Base-by-base conservation (phyloP, 164 flowering plant genomes). In the Macadamia tetraphylla region DNA sequence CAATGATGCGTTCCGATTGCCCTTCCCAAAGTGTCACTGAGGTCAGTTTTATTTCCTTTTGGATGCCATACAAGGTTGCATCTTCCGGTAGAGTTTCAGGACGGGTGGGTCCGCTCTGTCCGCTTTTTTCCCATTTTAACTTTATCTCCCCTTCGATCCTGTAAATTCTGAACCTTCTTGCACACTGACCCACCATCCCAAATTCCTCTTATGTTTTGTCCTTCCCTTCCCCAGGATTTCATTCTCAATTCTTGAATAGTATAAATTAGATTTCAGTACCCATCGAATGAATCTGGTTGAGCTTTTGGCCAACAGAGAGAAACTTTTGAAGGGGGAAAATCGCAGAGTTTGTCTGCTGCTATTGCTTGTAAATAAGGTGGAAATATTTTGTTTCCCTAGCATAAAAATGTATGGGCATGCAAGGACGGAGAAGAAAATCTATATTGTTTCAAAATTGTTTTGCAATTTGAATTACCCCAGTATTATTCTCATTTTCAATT, bases 341-440 rank as follows among this genome's bases (percentile, higher is more conserved):
- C n/a, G 56, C 67, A 65, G 74, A 64, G 42, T 55, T 43, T 69
- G 64, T 51, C 62, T 65, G 75, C 61, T 65, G 66, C 69, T 67
- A 52, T 62, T 44, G 42, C 32, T 30, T 81, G 84, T 81, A 78
- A 73, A 78, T 81, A 76, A 66, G 70, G 71, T 69, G 79, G 67
- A 69, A 63, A 55, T 35, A n/a, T 40, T 63, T 15, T 73, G 51
- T 56, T 49, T 49, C 58, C 12, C 17, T 67, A 67, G 46, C 48
- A 11, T 67, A 67, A 18, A 56, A 23, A 58, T 56, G 62, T 67
- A 43, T 8, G 18, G 18, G 35, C 49, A 43, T 49, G 10, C 11
- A 49, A 49, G 40, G 40, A 1, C 13, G 40, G 40, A 35, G 40
- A 35, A 35, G 5, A 5, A 35, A 35, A 35, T 35, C 40, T 35